Evolutionary conservation across 495 filamentous ascomycete genomes (phyloP), one percentile per base, ranked within the genome.

Genomic region (Neurospora sp.): DNA sequence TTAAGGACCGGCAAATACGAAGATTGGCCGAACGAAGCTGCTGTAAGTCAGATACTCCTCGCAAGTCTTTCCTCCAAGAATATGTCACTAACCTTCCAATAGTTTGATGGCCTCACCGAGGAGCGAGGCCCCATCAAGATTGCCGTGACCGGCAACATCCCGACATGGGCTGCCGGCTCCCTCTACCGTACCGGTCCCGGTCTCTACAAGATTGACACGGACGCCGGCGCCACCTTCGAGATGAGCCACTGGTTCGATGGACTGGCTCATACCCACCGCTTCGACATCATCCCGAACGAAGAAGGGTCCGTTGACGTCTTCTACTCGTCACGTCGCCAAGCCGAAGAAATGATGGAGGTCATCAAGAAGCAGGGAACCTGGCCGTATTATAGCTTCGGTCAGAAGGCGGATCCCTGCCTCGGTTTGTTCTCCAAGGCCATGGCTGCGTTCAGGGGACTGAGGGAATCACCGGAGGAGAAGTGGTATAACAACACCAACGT

Each of bases 221-320:
- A 88, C 18, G 80, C 86, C 1, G 87, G 87, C 40, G 85, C 85
- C 2, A 87, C 85, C 0, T 88, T 88, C 74, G 79, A 82, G 38
- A 81, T 88, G 9, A 86, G 81, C 0, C 93, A 96, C 77, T 96
- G 92, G 93, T 93, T 94, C 73, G 90, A 94, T 79, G 89, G 91
- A n/a, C 88, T 94, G 59, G 85, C 85, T n/a, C 90, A 93, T 73
- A 89, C 88, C 3, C 91, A 94, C 75, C 87, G 88, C 16, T 94
- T 96, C 81, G 84, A 91, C 72, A 89, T 94, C 40, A 74, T 85
- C 31, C 74, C 76, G 40, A 70, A 75, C 81, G 18, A 73, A 74
- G 70, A 82, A 5, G 75, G 73, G 16, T 69, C 71, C 10, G 69
- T 81, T 1, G 80, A 81, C 37, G 89, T 94, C 4, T 80, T 85